Evolutionary conservation across 2,329 filamentous ascomycete genomes (phyloP).

Genomic region (Rutstroemia sp.): DNA sequence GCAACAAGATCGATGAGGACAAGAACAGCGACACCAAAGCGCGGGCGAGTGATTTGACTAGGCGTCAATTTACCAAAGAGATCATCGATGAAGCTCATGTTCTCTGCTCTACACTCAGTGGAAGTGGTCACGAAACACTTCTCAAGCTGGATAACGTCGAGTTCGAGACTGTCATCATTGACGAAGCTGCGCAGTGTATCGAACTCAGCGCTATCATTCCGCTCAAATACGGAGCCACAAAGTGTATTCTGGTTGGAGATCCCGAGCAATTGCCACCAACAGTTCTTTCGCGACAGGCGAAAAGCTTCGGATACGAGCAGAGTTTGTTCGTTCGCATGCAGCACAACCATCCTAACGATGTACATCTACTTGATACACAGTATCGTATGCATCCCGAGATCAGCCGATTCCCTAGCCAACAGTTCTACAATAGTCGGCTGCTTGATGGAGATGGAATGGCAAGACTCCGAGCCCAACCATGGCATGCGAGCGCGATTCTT

Average conservation of each 20-base stretch:
- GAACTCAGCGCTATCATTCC: slow-evolving; percentile 95
- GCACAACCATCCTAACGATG: slow-evolving; percentile 75
- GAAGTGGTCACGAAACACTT: slow-evolving; percentile 88
- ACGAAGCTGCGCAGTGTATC: slow-evolving; percentile 96
- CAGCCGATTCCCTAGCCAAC: slow-evolving; percentile 77
- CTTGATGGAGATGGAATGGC: slow-evolving; percentile 82
- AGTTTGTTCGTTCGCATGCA: slow-evolving; percentile 99
- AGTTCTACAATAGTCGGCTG: slow-evolving; percentile 87
- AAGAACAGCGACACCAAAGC: slow-evolving; percentile 80
- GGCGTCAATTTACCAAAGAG: slow-evolving; percentile 79
- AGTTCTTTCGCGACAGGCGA: slow-evolving; percentile 87
- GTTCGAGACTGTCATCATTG: slow-evolving; percentile 97
- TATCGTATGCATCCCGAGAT: slow-evolving; percentile 99
- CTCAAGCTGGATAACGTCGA: slow-evolving; percentile 75
- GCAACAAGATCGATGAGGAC: slow-evolving; percentile 76
- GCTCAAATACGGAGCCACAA: slow-evolving; percentile 92
- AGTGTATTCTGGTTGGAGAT: slow-evolving; percentile 95
- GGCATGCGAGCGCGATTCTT: slow-evolving; percentile 76
- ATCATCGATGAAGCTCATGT: slow-evolving; percentile 88
- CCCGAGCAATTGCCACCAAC: slow-evolving; percentile 96
- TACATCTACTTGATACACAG: slow-evolving; percentile 93
- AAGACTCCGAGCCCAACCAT: slow-evolving; percentile 65
- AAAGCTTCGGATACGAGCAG: slow-evolving; percentile 91
- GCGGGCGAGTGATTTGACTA: slow-evolving; percentile 78
- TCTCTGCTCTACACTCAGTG: slow-evolving; percentile 89